Percentiles rank a stretch among this genome's conserved stretches.
Conservation (phyloP, 768 basidiomycete genomes). For the Agaricus subrufescens region DNA sequence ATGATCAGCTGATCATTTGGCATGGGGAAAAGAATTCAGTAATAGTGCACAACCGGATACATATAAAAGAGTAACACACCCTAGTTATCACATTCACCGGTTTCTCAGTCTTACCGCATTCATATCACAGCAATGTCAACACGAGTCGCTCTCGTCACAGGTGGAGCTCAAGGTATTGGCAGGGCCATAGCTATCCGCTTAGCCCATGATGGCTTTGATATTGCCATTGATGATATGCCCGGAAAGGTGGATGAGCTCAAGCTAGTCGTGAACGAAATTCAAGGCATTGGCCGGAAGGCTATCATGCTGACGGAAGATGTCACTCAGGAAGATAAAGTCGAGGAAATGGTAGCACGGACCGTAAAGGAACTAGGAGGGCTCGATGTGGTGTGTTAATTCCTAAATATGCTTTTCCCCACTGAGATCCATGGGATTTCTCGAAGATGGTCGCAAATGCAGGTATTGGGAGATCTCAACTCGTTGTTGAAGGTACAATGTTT, state of each 20-base stretch:
- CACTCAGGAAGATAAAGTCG: conserved; percentile 34
- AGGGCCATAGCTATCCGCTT: conserved; percentile 41
- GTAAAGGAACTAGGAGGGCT: conserved; percentile 34
- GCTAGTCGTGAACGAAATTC: conserved; percentile 22
- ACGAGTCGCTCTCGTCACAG: conserved; percentile 28
- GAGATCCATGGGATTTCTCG: not conserved
- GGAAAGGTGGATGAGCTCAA: conserved; percentile 21
- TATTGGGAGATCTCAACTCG: not conserved
- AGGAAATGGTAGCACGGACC: conserved; percentile 29
- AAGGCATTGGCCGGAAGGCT: conserved; percentile 19
- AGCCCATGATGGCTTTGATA: conserved; percentile 40
- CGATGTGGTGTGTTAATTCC: conserved; percentile 35
- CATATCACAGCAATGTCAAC: not conserved
- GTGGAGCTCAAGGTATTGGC: conserved; percentile 42
- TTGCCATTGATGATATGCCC: conserved; percentile 40
- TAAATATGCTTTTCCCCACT: not conserved
- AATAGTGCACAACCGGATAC: too few species aligned
- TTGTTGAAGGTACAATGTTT: not conserved
- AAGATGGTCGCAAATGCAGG: conserved; percentile 12
- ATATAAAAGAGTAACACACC: too few species aligned
- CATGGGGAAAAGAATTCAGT: too few species aligned
- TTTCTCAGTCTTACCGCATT: too few species aligned
- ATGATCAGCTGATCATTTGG: too few species aligned
- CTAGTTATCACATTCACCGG: too few species aligned
- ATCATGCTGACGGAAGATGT: conserved; percentile 31